phyloP scores from a whole-genome alignment of 2,329 filamentous ascomycete genomes.

The Colletotrichum australisinense region DNA sequence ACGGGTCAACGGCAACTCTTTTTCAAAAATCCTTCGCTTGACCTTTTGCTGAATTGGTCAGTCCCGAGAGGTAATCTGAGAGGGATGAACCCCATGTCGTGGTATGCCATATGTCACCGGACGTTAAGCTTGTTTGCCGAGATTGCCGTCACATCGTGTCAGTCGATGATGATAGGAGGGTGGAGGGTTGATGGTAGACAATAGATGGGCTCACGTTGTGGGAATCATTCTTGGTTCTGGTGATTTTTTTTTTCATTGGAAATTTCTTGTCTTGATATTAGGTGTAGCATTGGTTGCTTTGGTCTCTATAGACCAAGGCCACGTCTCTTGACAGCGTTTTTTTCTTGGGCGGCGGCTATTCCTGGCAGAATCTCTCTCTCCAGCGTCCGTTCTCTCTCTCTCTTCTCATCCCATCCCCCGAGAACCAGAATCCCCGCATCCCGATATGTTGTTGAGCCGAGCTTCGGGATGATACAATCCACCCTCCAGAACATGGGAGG shows the following conservation, averaged over 20 bases:
- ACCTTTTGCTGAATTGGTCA: background rate
- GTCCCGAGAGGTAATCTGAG: background rate
- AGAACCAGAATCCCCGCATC: background rate
- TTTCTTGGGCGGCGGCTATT: background rate
- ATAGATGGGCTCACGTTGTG: no score
- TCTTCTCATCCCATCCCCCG: background rate
- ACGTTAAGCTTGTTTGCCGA: constrained; percentile 12
- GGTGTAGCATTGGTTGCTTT: constrained; percentile 28
- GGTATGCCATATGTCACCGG: background rate
- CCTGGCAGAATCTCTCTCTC: constrained; percentile 6
- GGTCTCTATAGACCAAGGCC: constrained; percentile 12
- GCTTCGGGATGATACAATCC: constrained; percentile 32
- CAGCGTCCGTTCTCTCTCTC: background rate
- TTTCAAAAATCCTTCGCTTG: background rate
- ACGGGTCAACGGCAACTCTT: background rate
- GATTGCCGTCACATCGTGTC: background rate
- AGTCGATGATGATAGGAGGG: background rate
- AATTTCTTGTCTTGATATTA: constrained; percentile 25
- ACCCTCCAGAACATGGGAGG: background rate
- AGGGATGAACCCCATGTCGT: background rate
- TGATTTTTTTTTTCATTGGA: background rate
- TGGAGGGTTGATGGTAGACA: background rate
- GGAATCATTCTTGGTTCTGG: background rate
- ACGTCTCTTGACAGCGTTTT: constrained; percentile 21
- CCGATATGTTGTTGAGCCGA: constrained; percentile 15